phyloP scores from a whole-genome alignment of 2,329 filamentous ascomycete genomes.

The Amauroascus verrucosus region DNA sequence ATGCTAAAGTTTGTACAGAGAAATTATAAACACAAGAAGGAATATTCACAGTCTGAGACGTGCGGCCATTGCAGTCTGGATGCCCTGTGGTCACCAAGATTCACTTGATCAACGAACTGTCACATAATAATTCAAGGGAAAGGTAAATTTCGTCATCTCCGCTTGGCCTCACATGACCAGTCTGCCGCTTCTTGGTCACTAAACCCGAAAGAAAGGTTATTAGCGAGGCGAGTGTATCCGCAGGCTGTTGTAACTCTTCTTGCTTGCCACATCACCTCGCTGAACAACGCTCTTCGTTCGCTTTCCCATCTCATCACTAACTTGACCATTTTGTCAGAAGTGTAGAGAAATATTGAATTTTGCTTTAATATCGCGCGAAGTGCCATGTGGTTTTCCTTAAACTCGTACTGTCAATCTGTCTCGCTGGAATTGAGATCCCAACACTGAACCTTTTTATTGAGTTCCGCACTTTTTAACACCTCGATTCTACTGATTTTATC shows the following conservation, averaged over 20 bases:
- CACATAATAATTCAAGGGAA: too few relatives aligned
- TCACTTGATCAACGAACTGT: too few relatives aligned
- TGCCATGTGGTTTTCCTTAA: not conserved
- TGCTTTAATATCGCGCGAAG: not conserved
- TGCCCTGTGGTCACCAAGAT: not conserved
- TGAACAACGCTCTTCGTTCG: not conserved
- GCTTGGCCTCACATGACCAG: too few relatives aligned
- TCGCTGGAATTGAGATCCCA: not conserved
- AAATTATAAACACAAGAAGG: not conserved
- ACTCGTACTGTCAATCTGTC: not conserved
- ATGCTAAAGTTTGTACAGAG: slow-evolving; percentile 6
- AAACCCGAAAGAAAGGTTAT: slow-evolving; percentile 3
- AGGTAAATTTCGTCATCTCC: too few relatives aligned
- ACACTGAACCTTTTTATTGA: not conserved
- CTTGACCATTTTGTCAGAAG: not conserved
- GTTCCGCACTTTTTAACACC: not conserved
- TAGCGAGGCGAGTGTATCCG: slow-evolving; percentile 5
- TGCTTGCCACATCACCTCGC: slow-evolving; percentile 7
- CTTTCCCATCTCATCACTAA: not conserved
- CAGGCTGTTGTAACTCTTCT: not conserved
- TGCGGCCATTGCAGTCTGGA: not conserved
- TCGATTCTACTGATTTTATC: not conserved
- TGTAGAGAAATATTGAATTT: not conserved
- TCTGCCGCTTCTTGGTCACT: too few relatives aligned
- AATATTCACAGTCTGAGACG: not conserved